phyloP scores from a whole-genome alignment of 768 basidiomycete species.

The Dentipellis fragilis region DNA sequence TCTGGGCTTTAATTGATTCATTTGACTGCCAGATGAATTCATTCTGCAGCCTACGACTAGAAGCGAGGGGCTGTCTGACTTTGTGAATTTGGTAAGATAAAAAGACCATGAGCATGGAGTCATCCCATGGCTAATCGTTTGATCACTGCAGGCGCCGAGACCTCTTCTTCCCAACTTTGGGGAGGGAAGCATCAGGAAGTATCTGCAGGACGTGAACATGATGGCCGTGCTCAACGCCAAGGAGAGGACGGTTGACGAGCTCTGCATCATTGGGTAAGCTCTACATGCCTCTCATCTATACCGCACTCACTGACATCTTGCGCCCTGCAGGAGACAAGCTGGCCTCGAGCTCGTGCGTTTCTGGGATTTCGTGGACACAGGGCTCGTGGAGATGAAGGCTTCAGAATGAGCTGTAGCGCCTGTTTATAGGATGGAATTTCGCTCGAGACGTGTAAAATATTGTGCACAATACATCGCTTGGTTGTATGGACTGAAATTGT shows the following conservation, averaged over 20 bases:
- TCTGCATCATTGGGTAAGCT: neutral
- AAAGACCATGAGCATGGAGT: no score
- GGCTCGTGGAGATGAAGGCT: neutral
- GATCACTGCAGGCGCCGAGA: neutral
- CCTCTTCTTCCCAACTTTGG: neutral
- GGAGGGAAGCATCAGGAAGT: neutral
- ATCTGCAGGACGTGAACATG: neutral
- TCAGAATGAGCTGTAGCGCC: neutral
- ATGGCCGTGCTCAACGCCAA: neutral
- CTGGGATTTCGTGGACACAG: neutral
- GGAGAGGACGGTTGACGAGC: neutral
- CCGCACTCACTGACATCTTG: neutral
- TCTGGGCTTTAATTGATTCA: neutral
- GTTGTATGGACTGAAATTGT: neutral
- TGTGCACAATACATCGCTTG: neutral
- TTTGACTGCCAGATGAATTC: conserved; percentile 23
- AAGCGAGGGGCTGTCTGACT: no score
- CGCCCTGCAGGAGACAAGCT: neutral
- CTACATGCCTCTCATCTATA: neutral
- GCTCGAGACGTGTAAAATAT: neutral
- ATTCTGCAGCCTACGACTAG: conserved; percentile 17
- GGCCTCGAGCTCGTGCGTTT: neutral
- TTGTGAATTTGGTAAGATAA: no score
- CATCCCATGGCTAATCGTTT: neutral
- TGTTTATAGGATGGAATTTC: no score